A percentile compares a stretch with the other conserved stretches of the same genome.
Evolutionary conservation across 345 rosid species (phyloP).

Genomic region (Streptanthus diversifolius): DNA sequence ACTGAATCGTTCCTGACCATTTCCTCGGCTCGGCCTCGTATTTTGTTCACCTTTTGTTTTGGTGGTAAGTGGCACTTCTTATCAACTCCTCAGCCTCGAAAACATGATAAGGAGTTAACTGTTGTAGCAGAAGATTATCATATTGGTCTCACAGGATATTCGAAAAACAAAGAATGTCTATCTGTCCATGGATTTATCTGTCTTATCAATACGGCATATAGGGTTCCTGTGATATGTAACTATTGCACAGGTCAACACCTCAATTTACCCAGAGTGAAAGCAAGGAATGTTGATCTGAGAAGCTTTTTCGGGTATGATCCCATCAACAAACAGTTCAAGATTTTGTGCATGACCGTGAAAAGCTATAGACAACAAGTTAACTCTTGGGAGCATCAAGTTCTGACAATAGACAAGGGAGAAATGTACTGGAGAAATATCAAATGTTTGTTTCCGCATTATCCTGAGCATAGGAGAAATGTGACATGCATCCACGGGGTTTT

Average conservation of each 20-base stretch:
- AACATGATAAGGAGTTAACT: neutral
- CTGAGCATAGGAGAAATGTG: fast-evolving
- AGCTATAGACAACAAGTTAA: neutral
- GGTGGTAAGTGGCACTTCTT: neutral
- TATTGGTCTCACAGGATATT: neutral
- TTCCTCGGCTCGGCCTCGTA: neutral
- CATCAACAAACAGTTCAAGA: neutral
- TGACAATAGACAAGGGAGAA: neutral
- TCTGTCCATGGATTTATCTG: neutral
- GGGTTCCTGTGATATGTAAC: neutral
- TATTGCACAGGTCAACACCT: neutral
- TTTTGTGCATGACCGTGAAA: neutral
- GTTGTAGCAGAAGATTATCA: neutral
- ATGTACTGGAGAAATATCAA: neutral
- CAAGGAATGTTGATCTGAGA: neutral
- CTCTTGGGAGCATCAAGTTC: neutral
- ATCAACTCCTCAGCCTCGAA: neutral
- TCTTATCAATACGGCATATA: neutral
- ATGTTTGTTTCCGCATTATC: neutral
- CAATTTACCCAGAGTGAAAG: neutral
- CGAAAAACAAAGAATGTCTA: neutral
- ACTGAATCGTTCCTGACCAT: neutral
- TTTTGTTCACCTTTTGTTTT: neutral
- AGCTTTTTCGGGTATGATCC: constrained; percentile 20
- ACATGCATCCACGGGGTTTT: constrained; percentile 16